Conservation (phyloP, 305 asterid species). For the Caryopteris hybrid region DNA sequence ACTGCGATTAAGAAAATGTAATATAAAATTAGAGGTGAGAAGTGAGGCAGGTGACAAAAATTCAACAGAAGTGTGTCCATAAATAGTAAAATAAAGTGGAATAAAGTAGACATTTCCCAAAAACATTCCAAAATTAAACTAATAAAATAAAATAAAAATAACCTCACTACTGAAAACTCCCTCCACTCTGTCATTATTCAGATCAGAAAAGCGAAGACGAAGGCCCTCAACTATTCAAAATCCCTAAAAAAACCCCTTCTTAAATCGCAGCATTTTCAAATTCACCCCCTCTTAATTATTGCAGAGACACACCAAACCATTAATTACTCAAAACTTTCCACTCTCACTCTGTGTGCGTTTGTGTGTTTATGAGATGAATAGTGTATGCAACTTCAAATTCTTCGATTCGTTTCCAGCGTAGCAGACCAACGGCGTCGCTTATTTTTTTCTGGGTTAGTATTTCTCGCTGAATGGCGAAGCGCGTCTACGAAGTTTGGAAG, state of each 20-base stretch:
- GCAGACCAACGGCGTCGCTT: constrained; percentile 19
- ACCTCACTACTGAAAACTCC: constrained; percentile 14
- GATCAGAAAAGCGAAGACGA: constrained; percentile 34
- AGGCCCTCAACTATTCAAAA: constrained; percentile 27
- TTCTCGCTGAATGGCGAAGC: constrained; percentile 70
- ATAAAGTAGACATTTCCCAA: constrained; percentile 15
- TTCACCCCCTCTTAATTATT: constrained; percentile 29
- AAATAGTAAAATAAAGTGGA: background rate
- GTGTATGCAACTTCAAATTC: constrained; percentile 41
- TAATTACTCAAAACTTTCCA: constrained; percentile 22
- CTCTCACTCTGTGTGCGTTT: constrained; percentile 15
- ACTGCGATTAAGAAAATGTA: background rate
- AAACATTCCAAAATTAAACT: constrained; percentile 26
- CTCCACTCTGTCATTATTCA: constrained; percentile 31
- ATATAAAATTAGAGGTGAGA: background rate
- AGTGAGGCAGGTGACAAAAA: background rate
- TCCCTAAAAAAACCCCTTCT: constrained; percentile 29
- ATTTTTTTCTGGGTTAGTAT: constrained; percentile 5
- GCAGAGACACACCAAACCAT: constrained; percentile 10
- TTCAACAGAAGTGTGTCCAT: background rate
- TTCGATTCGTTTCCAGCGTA: constrained; percentile 51
- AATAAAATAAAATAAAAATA: background rate
- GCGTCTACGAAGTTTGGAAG: constrained; percentile 91
- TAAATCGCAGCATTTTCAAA: constrained; percentile 31
- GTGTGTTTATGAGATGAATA: constrained; percentile 30